Percentiles rank a stretch among this genome's conserved stretches.
Evolutionary conservation across 192 early-diverging fungal species (phyloP).

Genomic region (Phycomyces nitens): DNA sequence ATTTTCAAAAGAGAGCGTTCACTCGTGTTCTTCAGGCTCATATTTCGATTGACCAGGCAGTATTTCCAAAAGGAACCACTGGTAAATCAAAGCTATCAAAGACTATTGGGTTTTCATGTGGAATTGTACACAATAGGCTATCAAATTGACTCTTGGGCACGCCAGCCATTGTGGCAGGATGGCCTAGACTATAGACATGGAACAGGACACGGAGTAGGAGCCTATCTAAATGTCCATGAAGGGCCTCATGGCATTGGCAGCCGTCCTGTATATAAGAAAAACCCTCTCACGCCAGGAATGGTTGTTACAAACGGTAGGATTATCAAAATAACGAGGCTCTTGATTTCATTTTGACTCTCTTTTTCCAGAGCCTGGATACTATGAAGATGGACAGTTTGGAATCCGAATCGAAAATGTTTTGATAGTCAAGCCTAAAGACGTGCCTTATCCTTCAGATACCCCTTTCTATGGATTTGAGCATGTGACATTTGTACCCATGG

Average conservation of each 20-base stretch:
- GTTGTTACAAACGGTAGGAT: slow-evolving; percentile 87
- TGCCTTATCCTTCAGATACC: slow-evolving; percentile 81
- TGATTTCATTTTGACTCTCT: slow-evolving; percentile 52
- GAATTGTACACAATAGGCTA: slow-evolving; percentile 65
- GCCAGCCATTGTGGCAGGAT: slow-evolving; percentile 82
- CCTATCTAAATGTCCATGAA: slow-evolving; percentile 93
- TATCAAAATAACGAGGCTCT: slow-evolving; percentile 78
- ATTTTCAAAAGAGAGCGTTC: slow-evolving; percentile 85
- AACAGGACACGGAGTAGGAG: slow-evolving; percentile 96
- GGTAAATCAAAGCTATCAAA: slow-evolving; percentile 63
- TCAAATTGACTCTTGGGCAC: slow-evolving; percentile 85
- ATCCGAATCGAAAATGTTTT: slow-evolving; percentile 97
- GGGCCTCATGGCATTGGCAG: slow-evolving; percentile 93
- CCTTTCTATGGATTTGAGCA: slow-evolving; percentile 87
- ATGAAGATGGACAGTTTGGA: slow-evolving; percentile 94
- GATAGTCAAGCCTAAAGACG: slow-evolving; percentile 68
- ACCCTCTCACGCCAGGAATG: slow-evolving; percentile 84
- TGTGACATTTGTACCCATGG: slow-evolving; percentile 87
- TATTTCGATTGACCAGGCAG: slow-evolving; percentile 83
- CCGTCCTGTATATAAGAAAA: slow-evolving; percentile 68
- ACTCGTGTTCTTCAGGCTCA: slow-evolving; percentile 98
- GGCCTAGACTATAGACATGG: slow-evolving; percentile 96
- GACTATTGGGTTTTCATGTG: slow-evolving; percentile 28
- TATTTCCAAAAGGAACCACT: slow-evolving; percentile 87
- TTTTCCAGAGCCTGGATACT: slow-evolving; percentile 85